phyloP scores from a whole-genome alignment of 306 rosid genomes.

The Lotus japonicus region DNA sequence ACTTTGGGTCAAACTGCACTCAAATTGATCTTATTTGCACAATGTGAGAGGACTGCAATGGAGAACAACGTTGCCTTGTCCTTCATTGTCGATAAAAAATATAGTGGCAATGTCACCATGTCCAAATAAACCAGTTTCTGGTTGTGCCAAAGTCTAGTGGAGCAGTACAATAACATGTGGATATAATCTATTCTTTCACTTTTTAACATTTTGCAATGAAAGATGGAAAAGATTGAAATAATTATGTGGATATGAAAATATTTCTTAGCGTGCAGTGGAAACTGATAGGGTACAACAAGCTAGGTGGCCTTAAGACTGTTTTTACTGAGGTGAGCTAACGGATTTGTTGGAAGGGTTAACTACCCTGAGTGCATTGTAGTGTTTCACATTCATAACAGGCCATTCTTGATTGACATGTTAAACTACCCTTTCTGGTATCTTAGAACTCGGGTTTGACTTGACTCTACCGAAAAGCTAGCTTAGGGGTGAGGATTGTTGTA shows the following conservation, averaged over 20 bases:
- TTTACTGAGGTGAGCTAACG: background rate
- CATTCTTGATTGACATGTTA: background rate
- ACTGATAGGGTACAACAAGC: background rate
- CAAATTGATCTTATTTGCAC: background rate
- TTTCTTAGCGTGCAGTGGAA: background rate
- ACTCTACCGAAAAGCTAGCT: too few species aligned
- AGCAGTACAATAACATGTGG: background rate
- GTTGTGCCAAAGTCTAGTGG: background rate
- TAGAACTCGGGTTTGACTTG: too few species aligned
- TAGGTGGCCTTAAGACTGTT: background rate
- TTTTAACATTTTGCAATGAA: background rate
- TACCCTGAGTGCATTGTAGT: background rate
- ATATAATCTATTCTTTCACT: background rate
- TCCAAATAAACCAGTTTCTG: background rate
- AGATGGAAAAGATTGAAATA: background rate
- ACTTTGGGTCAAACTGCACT: background rate
- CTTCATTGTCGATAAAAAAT: background rate
- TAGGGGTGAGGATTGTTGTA: too few species aligned
- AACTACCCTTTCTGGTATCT: background rate
- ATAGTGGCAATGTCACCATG: background rate
- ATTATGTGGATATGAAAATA: background rate
- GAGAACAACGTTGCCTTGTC: background rate
- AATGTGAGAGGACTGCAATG: background rate
- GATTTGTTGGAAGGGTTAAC: background rate
- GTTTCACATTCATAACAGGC: slow-evolving; percentile 8